Conservation (phyloP, 345 rosid species). For the Brassica rapa region DNA sequence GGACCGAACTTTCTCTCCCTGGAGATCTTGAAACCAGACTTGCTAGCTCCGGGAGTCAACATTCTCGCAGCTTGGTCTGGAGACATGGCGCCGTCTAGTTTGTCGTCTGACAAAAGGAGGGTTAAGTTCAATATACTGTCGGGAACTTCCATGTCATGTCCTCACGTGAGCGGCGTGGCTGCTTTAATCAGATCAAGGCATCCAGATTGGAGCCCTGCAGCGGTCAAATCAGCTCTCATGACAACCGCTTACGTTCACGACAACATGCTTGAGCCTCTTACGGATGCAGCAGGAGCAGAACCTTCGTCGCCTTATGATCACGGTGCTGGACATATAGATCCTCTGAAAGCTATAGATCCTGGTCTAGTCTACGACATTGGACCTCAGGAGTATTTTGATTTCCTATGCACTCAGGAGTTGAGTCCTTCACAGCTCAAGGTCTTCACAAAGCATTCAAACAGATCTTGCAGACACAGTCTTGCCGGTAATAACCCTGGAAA, state of each 20-base stretch:
- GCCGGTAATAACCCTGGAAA: conserved; percentile 53
- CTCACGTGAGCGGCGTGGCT: conserved; percentile 92
- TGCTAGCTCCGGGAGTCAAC: conserved; percentile 76
- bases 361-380: conserved; percentile 81
- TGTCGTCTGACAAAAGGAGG: conserved; percentile 64
- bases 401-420: conserved; percentile 77
- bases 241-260: conserved; percentile 95
- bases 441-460: conserved; percentile 67
- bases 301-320: conserved; percentile 73
- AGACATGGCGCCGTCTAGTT: conserved; percentile 70
- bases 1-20: conserved; percentile 63
- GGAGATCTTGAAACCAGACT: conserved; percentile 71
- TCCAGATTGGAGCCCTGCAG: conserved; percentile 94
- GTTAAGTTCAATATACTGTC: conserved; percentile 82
- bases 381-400: conserved; percentile 77
- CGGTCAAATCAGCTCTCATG: conserved; percentile 90
- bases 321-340: conserved; percentile 90
- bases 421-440: conserved; percentile 61
- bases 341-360: conserved; percentile 74
- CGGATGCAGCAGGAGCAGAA: conserved; percentile 56
- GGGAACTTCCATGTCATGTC: conserved; percentile 96
- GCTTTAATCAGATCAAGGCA: conserved; percentile 86
- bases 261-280: conserved; percentile 55
- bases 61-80: conserved; percentile 81
- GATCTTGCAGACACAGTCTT: conserved; percentile 57